Evolutionary conservation across 805 yeast species (phyloP), one percentile per base, ranked within the genome.

Genomic region (Candida glaebosa): DNA sequence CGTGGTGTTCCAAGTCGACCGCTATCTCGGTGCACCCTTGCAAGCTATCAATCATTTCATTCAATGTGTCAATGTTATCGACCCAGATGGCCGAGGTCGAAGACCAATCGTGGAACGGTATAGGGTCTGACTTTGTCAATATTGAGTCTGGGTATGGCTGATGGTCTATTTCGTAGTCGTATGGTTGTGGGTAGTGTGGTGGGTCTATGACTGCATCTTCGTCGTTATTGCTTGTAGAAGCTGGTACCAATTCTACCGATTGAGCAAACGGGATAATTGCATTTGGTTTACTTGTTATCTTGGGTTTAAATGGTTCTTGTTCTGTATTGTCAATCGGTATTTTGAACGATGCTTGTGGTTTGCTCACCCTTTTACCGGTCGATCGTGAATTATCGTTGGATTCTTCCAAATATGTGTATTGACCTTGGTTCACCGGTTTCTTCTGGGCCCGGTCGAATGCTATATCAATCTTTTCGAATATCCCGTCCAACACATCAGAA

Each of bases 1-100:
- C 97, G 57, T 93, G 99, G 62, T 93, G 99, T 57, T 93, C 99
- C 46, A 93, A 75, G 71, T 93, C 99, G 12, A 93, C 84, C 2
- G 98, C 99, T 31, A 93, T 77, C 42, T 79, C 95, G 2, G 69
- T 63, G 42, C 73, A 71, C 3, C 59, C 55, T 39, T 61, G 57
- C 34, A 93, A 67, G 5, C 72, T 75, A 1, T 63, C 57, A 1
- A 87, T 48, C 84, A 93, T 76, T 4, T 56, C 60, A 1, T 64
- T 52, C 18, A 93, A 58, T 18, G 67, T 63, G 17, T 73, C 80
- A 1, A 66, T 61, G 1, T 74, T 70, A 48, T 85, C 89, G 0
- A 93, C 85, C 87, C 93, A 87, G 2, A 67, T 72, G 10, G 91
- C 82, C 10, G 67, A 66, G 1, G 83, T 76, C 2, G 73, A 56